Conservation (phyloP, 257 asterid genomes). For the Hygrophila difformis region DNA sequence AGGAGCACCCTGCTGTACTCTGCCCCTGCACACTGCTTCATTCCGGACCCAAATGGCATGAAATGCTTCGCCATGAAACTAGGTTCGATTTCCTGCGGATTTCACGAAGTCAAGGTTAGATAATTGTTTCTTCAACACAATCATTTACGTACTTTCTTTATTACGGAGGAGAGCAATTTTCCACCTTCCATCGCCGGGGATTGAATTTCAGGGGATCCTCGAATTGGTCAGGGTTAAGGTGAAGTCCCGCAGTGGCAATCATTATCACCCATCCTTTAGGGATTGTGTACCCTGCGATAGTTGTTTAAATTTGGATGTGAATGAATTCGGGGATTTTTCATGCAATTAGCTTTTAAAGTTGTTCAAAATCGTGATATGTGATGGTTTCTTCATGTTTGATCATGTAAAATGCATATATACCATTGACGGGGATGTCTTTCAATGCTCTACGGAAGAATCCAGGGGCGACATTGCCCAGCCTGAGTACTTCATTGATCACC, state of each 20-base stretch:
- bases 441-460: slow-evolving; percentile 75
- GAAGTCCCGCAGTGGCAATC: slow-evolving; percentile 73
- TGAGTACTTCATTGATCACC: slow-evolving; percentile 69
- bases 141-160: not conserved
- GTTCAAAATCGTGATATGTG: no score
- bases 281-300: slow-evolving; percentile 52
- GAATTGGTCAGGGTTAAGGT: slow-evolving; percentile 36
- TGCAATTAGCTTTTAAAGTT: no score
- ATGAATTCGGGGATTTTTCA: no score
- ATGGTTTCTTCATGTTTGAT: no score
- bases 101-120: not conserved
- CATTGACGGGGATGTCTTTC: slow-evolving; percentile 56
- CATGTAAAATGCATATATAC: slow-evolving; percentile 16
- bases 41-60: slow-evolving; percentile 83
- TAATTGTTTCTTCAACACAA: not conserved
- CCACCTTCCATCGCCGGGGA: slow-evolving; percentile 78
- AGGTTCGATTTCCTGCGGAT: slow-evolving; percentile 29
- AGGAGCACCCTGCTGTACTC: slow-evolving; percentile 68
- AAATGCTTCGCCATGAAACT: slow-evolving; percentile 40
- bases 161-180: no score
- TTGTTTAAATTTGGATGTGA: not conserved
- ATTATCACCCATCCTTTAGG: slow-evolving; percentile 73
- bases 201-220: slow-evolving; percentile 69
- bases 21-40: slow-evolving; percentile 91
- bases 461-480: slow-evolving; percentile 77